phyloP scores from a whole-genome alignment of 148 eudicot species.

The Gaultheria prostrata region DNA sequence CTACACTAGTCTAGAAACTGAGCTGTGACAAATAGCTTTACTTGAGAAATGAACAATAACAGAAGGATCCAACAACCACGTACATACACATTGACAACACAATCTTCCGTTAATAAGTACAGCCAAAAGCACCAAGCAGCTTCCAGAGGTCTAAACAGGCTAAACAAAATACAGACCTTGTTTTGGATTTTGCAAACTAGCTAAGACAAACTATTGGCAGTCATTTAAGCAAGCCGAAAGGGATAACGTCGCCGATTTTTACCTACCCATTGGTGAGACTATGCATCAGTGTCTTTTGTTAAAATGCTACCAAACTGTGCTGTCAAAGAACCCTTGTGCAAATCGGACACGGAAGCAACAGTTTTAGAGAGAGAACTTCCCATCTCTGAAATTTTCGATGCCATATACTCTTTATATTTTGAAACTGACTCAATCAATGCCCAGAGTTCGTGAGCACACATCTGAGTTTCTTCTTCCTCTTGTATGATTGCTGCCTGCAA shows the following conservation, averaged over 20 bases:
- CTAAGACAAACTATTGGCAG: neutral
- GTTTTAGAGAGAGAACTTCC: conserved; percentile 47
- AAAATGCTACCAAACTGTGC: conserved; percentile 12
- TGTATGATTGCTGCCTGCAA: conserved; percentile 43
- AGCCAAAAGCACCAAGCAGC: neutral
- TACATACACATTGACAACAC: neutral
- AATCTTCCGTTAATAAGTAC: neutral
- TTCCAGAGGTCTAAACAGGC: neutral
- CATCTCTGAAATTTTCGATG: conserved; percentile 57
- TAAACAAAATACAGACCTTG: neutral
- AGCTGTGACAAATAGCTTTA: neutral
- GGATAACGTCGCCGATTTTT: neutral
- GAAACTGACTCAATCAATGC: conserved; percentile 68
- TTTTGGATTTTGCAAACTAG: neutral
- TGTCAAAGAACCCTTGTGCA: conserved; percentile 41
- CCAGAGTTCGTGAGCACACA: conserved; percentile 65
- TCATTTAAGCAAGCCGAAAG: neutral
- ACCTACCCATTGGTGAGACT: neutral
- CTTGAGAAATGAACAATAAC: neutral
- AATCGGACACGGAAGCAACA: conserved; percentile 37
- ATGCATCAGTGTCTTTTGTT: conserved; percentile 11
- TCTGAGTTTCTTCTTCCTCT: conserved; percentile 59
- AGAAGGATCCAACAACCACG: neutral
- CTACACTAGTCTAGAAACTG: no score
- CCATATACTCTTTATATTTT: conserved; percentile 64